phyloP scores from a whole-genome alignment of 192 early-diverging fungal species.

The Linderina pennispora region DNA sequence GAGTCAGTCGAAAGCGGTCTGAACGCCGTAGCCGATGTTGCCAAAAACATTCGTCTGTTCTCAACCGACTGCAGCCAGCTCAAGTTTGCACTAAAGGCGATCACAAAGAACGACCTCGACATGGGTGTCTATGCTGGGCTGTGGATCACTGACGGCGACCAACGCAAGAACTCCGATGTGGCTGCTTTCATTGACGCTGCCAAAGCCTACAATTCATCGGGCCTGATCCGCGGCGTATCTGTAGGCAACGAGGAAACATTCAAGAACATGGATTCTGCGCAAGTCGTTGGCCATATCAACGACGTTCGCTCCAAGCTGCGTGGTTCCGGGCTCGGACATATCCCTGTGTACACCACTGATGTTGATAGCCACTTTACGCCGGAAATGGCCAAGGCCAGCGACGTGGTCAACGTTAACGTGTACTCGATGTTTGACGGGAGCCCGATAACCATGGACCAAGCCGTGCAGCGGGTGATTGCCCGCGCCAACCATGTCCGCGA shows the following conservation, averaged over 20 bases:
- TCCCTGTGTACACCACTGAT: constrained; percentile 41
- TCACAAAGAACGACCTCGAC: constrained; percentile 18
- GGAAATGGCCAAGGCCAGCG: constrained; percentile 21
- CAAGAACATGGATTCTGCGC: constrained; percentile 33
- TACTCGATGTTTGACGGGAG: constrained; percentile 36
- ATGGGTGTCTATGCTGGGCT: constrained; percentile 36
- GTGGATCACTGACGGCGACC: constrained; percentile 26
- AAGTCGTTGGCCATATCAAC: constrained; percentile 37
- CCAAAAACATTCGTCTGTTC: constrained; percentile 41
- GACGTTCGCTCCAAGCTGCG: constrained; percentile 29
- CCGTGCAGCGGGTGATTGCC: constrained; percentile 31
- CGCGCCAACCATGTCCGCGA: constrained; percentile 23
- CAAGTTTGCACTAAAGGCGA: constrained; percentile 25
- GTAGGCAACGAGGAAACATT: constrained; percentile 39
- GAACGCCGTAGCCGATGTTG: constrained; percentile 14
- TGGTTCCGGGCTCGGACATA: constrained; percentile 26
- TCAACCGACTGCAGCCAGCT: constrained; percentile 48
- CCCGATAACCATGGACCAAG: constrained; percentile 15
- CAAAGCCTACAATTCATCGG: constrained; percentile 3
- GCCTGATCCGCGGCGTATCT: constrained; percentile 30
- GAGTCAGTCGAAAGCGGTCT: constrained; percentile 19
- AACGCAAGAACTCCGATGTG: constrained; percentile 27
- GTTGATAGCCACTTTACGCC: constrained; percentile 26
- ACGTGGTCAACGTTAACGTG: constrained; percentile 43
- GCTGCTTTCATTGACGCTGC: constrained; percentile 31